Evolutionary conservation across 331 rosid genomes (phyloP).

Genomic region (Prunus yedoensis): DNA sequence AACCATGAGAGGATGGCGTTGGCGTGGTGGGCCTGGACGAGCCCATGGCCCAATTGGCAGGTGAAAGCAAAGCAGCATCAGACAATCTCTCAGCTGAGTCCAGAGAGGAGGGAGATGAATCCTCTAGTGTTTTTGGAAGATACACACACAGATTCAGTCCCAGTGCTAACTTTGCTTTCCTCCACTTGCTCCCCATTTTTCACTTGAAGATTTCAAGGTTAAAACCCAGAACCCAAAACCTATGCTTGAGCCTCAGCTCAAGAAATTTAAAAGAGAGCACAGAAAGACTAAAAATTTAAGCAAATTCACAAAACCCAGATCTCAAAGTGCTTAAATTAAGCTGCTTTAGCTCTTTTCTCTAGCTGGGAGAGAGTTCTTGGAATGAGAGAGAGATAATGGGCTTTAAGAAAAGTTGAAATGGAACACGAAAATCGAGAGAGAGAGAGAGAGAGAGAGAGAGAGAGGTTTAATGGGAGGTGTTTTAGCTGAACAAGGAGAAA

Average conservation of each 20-base stretch:
- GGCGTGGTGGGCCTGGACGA: conserved; percentile 69
- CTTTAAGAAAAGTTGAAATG: conserved; percentile 51
- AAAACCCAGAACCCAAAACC: conserved; percentile 17
- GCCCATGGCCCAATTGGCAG: conserved; percentile 46
- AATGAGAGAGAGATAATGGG: conserved; percentile 34
- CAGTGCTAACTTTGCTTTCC: conserved; percentile 80
- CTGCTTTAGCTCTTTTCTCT: conserved; percentile 26
- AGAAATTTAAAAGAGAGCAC: background rate
- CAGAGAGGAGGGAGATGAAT: conserved; percentile 44
- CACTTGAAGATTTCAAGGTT: conserved; percentile 37
- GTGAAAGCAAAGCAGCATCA: conserved; percentile 82
- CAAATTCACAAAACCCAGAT: conserved; percentile 63
- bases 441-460: background rate
- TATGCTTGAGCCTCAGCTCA: conserved; percentile 13
- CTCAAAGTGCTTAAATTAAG: conserved; percentile 47
- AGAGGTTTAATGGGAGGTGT: conserved; percentile 15
- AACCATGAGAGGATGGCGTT: conserved; percentile 50
- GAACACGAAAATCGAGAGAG: conserved; percentile 70
- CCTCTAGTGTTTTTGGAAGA: conserved; percentile 74
- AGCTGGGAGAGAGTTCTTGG: conserved; percentile 32
- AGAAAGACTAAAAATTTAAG: conserved; percentile 18
- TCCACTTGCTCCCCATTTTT: conserved; percentile 94
- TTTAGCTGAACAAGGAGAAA: background rate
- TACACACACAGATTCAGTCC: conserved; percentile 78
- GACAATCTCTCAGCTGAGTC: conserved; percentile 64